phyloP scores from a whole-genome alignment of 2,329 filamentous ascomycete genomes.

The Geosmithia putterillii region DNA sequence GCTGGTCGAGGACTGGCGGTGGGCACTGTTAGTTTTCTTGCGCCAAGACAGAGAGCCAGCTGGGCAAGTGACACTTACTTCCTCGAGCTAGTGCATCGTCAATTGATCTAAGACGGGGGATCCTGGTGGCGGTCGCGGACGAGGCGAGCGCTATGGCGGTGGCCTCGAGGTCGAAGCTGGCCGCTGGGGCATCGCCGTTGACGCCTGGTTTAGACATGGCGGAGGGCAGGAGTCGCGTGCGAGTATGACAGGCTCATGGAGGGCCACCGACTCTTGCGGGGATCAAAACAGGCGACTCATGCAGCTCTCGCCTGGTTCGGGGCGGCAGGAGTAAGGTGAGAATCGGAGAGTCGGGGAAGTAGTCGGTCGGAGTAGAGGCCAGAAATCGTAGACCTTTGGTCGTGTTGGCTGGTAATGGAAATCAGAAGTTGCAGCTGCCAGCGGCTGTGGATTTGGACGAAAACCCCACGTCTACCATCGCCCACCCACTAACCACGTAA shows the following conservation, averaged over 20 bases:
- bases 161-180: conserved; percentile 35
- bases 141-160: conserved; percentile 41
- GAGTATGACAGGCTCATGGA: conserved; percentile 3
- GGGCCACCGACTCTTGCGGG: conserved; percentile 1
- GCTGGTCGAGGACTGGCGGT: conserved; percentile 30
- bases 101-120: conserved; percentile 39
- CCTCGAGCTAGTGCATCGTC: conserved; percentile 44
- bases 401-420: background rate
- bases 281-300: background rate
- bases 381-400: background rate
- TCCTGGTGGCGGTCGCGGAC: conserved; percentile 47
- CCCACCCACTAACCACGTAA: background rate
- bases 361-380: background rate
- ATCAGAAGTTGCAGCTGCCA: background rate
- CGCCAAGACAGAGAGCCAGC: conserved; percentile 1
- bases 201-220: conserved; percentile 21
- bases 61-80: conserved; percentile 25
- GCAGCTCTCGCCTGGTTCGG: background rate
- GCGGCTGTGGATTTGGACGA: background rate
- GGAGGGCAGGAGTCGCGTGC: conserved; percentile 8
- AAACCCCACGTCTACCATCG: background rate
- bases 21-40: background rate
- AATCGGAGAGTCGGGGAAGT: background rate
- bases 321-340: background rate
- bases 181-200: conserved; percentile 29